Conservation (phyloP, 257 asterid species). For the Schizonepeta tenuifolia region DNA sequence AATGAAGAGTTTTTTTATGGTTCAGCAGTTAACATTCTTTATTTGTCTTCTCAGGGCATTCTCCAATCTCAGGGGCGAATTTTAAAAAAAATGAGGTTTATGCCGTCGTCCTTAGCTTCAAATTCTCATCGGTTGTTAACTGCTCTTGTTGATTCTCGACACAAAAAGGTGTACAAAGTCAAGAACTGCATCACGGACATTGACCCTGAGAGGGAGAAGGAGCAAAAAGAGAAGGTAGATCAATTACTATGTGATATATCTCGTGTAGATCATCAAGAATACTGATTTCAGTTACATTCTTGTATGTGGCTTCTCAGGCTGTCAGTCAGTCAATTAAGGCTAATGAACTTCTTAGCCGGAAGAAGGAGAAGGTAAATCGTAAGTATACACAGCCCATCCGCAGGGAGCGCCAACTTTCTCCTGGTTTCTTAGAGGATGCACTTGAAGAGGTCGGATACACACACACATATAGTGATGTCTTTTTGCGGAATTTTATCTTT, state of each 20-base stretch:
- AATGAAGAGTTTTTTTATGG: slow-evolving; percentile 1
- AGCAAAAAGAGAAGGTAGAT: slow-evolving; percentile 84
- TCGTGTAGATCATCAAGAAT: slow-evolving; percentile 17
- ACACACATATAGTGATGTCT: too few species aligned
- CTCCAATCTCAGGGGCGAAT: slow-evolving; percentile 98
- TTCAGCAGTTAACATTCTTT: slow-evolving; percentile 23
- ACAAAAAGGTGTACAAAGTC: slow-evolving; percentile 88
- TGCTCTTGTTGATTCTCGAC: slow-evolving; percentile 97
- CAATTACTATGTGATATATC: slow-evolving; percentile 7
- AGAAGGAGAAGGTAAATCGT: slow-evolving; percentile 92
- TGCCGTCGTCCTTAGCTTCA: slow-evolving; percentile 96
- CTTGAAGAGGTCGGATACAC: slow-evolving; percentile 77
- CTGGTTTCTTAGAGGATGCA: slow-evolving; percentile 96
- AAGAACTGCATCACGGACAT: slow-evolving; percentile 97
- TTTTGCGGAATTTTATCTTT: background rate
- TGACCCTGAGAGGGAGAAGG: slow-evolving; percentile 99
- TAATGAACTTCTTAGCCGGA: slow-evolving; percentile 81
- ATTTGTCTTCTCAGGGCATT: slow-evolving; percentile 64
- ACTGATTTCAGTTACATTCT: slow-evolving; percentile 20
- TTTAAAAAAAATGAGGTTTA: slow-evolving; percentile 85
- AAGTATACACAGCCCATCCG: slow-evolving; percentile 88
- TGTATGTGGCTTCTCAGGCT: slow-evolving; percentile 57
- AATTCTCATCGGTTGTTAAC: slow-evolving; percentile 93
- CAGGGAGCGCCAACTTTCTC: slow-evolving; percentile 93
- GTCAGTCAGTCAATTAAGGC: slow-evolving; percentile 86